phyloP scores from a whole-genome alignment of 306 rosid genomes.

The Cicer cuneatum region DNA sequence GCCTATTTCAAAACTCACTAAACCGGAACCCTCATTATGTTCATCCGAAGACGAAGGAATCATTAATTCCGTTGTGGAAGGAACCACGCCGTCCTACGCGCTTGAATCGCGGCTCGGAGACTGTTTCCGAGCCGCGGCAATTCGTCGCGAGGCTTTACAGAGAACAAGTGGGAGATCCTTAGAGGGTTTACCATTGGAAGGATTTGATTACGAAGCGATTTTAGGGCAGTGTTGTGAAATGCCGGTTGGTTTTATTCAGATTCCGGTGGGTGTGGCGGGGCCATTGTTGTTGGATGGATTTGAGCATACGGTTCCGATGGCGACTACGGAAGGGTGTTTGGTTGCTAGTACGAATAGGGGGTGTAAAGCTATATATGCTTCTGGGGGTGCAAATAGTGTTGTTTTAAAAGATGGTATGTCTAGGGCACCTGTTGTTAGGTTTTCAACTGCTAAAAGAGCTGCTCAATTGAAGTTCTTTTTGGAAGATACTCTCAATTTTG shows the following conservation, averaged over 20 bases:
- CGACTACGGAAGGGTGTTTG: slow-evolving; percentile 91
- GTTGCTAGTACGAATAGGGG: slow-evolving; percentile 95
- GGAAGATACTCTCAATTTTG: slow-evolving; percentile 77
- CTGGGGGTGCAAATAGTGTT: slow-evolving; percentile 80
- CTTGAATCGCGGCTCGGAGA: slow-evolving; percentile 76
- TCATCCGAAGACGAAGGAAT: slow-evolving; percentile 58
- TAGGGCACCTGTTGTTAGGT: slow-evolving; percentile 91
- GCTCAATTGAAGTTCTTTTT: slow-evolving; percentile 79
- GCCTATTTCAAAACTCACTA: slow-evolving; percentile 11
- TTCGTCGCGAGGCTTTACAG: slow-evolving; percentile 84
- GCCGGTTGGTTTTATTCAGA: slow-evolving; percentile 86
- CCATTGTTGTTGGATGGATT: slow-evolving; percentile 79
- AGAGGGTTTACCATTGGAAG: slow-evolving; percentile 75
- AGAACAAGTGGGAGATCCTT: slow-evolving; percentile 65
- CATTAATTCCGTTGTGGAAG: slow-evolving; percentile 57
- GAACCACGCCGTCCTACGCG: slow-evolving; percentile 67
- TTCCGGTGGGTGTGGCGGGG: slow-evolving; percentile 95
- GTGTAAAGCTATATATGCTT: slow-evolving; percentile 79
- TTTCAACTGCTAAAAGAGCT: slow-evolving; percentile 74
- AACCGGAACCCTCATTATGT: slow-evolving; percentile 30
- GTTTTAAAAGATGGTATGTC: slow-evolving; percentile 85
- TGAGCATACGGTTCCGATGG: slow-evolving; percentile 86
- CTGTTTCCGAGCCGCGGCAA: slow-evolving; percentile 70
- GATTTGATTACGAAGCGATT: slow-evolving; percentile 78
- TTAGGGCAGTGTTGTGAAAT: slow-evolving; percentile 96